Base-by-base conservation (phyloP, 2,329 filamentous ascomycete species). In the Escovopsis sp. region DNA sequence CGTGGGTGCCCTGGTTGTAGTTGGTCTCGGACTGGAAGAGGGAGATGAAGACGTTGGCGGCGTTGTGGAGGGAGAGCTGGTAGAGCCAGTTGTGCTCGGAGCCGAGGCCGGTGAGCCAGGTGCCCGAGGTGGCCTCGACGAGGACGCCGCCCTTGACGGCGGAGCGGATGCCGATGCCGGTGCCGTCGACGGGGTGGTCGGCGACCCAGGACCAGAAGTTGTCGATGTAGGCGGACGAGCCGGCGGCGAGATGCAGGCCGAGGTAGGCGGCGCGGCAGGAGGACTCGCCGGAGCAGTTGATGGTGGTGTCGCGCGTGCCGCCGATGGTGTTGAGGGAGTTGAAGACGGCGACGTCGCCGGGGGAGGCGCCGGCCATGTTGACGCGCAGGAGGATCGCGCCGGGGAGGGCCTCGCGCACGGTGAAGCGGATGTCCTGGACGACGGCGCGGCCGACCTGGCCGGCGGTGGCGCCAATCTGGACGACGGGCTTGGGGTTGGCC, bases 191-290 rank as follows among this genome's bases (percentile, higher is more conserved):
- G 21, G 34, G 4, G 21, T 39, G 37, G 34, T 39, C 37, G 16
- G 37, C 37, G 5, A 39, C 37, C 37, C 37, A 39, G 14, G 37
- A 39, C 37, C 37, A 39, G 27, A 39, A 39, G 34, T 39, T 39
- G 31, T 39, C 37, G 10, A 39, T 39, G 26, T 39, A 39, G 27
- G 37, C 37, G 5, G 37, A 39, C n/a, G 37, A 39, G 9, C 37
- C 37, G 14, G 37, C 37, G 12, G 37, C 37, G n/a, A 39, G 31
- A 16, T 39, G 37, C 4, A 39, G 6, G 13, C 37, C 37, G 5
- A 39, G 34, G 34, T 36, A 36, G 6, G 37, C 37, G 11, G 37
- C 37, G 13, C 34, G 34, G 34, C 37, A 39, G 37, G 27, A 34
- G 14, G 34, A 3, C 30, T 39, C 37, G 17, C 11, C 34, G 26